These are phyloP conservation scores for Forsythia suspensa DNA, from an alignment of 257 asterid species.

Conservation along the genomic window DNA sequence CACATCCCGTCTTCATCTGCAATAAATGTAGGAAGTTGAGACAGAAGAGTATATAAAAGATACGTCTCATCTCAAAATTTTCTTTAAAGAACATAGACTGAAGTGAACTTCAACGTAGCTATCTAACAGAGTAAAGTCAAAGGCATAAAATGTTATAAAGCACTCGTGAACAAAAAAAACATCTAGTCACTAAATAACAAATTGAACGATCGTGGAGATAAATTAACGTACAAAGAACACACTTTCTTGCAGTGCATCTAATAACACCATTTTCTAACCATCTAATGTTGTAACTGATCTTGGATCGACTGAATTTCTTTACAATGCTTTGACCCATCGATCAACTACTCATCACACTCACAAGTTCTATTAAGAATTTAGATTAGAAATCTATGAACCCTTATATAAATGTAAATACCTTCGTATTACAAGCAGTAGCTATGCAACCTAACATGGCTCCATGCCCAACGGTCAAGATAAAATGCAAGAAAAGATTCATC, in stretches of 20 bases:
- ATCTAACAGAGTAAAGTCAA: not conserved
- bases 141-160: not conserved
- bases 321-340: not conserved
- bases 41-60: not conserved
- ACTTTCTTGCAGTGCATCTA: not conserved
- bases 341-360: not conserved
- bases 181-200: not conserved
- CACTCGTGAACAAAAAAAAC: not conserved
- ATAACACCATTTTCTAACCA: not conserved
- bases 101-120: not conserved
- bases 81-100: not conserved
- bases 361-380: not conserved
- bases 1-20: constrained; percentile 99
- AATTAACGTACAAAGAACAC: not conserved
- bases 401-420: not conserved
- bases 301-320: not conserved
- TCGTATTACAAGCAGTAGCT: not conserved
- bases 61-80: not conserved
- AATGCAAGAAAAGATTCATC: too few species aligned
- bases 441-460: not conserved
- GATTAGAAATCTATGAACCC: not conserved
- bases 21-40: constrained; percentile 32
- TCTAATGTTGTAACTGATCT: not conserved
- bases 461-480: too few species aligned
- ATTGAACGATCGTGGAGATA: not conserved